Percentiles rank a stretch among this genome's conserved stretches.
These are phyloP conservation scores for Rubroshorea leprosula DNA, from an alignment of 345 rosid genomes.

Conservation along the genomic window DNA sequence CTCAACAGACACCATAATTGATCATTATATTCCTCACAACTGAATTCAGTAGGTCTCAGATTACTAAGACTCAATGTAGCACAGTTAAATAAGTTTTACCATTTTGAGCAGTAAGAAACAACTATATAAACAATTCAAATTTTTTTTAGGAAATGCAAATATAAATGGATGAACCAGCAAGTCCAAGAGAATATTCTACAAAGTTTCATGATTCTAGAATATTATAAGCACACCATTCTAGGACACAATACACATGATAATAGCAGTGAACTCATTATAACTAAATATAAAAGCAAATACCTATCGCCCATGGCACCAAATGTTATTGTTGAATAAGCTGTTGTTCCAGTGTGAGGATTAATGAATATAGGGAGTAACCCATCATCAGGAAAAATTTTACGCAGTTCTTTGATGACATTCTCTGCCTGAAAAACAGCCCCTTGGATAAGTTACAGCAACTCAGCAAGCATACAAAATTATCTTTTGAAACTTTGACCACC, in stretches of 20 bases:
- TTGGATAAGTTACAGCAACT: not conserved
- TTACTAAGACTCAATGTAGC: too few species aligned
- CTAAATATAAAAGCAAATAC: slow-evolving; percentile 27
- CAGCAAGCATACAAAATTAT: not conserved
- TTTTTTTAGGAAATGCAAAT: not conserved
- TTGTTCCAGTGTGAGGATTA: slow-evolving; percentile 48
- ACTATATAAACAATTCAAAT: too few species aligned
- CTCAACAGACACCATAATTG: not conserved
- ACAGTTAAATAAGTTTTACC: too few species aligned
- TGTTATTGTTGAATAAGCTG: slow-evolving; percentile 70
- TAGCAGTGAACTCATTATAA: not conserved
- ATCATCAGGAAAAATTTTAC: slow-evolving; percentile 79
- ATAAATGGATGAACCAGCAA: not conserved
- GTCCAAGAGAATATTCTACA: too few species aligned
- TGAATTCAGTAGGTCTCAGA: not conserved
- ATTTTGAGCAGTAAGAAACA: too few species aligned
- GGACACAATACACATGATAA: too few species aligned
- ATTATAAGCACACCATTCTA: too few species aligned
- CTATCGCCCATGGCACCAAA: slow-evolving; percentile 99
- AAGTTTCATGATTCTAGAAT: not conserved
- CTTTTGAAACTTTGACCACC: too few species aligned
- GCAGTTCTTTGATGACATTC: slow-evolving; percentile 63
- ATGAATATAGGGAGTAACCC: slow-evolving; percentile 94
- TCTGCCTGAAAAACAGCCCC: slow-evolving; percentile 50
- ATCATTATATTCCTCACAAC: not conserved